Evolutionary conservation across 495 filamentous ascomycete genomes (phyloP).

Genomic region (Xylaria sp.): DNA sequence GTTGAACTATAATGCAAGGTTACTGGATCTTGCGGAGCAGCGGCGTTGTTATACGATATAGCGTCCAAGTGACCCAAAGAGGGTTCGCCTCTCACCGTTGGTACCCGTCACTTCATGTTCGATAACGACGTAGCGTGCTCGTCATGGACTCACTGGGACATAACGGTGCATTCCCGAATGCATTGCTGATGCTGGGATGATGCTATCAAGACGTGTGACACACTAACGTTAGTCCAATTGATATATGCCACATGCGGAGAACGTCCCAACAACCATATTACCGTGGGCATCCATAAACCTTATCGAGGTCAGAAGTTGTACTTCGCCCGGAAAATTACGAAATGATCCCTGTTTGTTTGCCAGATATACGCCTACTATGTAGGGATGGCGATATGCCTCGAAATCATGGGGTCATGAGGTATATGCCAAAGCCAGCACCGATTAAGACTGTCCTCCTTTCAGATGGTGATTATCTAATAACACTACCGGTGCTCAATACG

Average conservation of each 20-base stretch:
- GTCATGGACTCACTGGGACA: constrained; percentile 17
- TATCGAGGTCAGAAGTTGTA: constrained; percentile 8
- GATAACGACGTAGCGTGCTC: constrained; percentile 13
- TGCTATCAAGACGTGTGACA: constrained; percentile 11
- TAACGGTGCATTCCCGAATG: background rate
- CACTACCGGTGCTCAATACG: background rate
- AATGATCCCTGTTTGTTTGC: background rate
- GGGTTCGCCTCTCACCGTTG: constrained; percentile 15
- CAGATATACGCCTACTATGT: background rate
- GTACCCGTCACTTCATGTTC: background rate
- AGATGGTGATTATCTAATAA: background rate
- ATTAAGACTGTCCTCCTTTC: background rate
- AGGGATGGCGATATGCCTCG: background rate
- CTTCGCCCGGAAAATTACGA: background rate
- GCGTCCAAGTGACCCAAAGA: background rate
- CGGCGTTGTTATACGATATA: constrained; percentile 17
- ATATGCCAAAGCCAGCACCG: background rate
- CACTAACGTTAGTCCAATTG: constrained; percentile 3
- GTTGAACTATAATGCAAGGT: background rate
- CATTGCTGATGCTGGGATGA: constrained; percentile 20
- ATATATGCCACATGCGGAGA: constrained; percentile 2
- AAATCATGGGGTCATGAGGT: background rate
- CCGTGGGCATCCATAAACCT: constrained; percentile 3
- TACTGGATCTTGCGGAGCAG: background rate
- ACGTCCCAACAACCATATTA: background rate